Evolutionary conservation across 768 basidiomycete genomes (phyloP).

Genomic region (Amanita inopinata): DNA sequence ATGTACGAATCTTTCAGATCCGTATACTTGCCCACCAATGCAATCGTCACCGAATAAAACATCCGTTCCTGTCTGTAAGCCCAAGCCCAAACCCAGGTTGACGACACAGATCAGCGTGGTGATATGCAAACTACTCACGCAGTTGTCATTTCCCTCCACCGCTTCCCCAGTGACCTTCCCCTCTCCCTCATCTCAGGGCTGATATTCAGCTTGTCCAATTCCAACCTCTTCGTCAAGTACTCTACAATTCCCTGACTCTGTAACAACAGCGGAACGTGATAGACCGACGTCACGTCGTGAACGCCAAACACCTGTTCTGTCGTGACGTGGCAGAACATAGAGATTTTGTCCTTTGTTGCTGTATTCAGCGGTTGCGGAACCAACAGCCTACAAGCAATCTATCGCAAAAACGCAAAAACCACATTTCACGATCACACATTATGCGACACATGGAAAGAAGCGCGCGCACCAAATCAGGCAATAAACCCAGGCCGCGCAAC

Average conservation of each 20-base stretch:
- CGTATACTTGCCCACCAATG: constrained; percentile 95
- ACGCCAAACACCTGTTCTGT: constrained; percentile 88
- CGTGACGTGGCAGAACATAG: constrained; percentile 97
- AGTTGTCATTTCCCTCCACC: constrained; percentile 80
- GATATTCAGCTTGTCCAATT: constrained; percentile 49
- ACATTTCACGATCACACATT: background rate
- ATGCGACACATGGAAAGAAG: background rate
- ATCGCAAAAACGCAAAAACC: background rate
- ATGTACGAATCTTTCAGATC: constrained; percentile 97
- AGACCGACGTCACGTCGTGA: constrained; percentile 93
- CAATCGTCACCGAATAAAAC: constrained; percentile 82
- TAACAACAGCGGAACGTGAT: constrained; percentile 91
- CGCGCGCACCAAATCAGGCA: constrained; percentile 76
- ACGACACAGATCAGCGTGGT: constrained; percentile 1
- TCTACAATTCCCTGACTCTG: constrained; percentile 87
- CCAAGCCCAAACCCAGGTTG: background rate
- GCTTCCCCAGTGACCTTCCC: constrained; percentile 54
- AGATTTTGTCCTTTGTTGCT: constrained; percentile 90
- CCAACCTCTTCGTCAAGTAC: constrained; percentile 76
- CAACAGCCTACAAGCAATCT: constrained; percentile 91
- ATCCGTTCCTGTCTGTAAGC: constrained; percentile 77
- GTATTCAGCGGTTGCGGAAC: constrained; percentile 73
- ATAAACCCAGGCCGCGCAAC: constrained; percentile 81
- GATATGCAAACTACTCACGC: constrained; percentile 45
- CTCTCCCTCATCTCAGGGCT: constrained; percentile 44